phyloP scores from a whole-genome alignment of 441 rosid genomes.

The Euphorbia neoarborescens region DNA sequence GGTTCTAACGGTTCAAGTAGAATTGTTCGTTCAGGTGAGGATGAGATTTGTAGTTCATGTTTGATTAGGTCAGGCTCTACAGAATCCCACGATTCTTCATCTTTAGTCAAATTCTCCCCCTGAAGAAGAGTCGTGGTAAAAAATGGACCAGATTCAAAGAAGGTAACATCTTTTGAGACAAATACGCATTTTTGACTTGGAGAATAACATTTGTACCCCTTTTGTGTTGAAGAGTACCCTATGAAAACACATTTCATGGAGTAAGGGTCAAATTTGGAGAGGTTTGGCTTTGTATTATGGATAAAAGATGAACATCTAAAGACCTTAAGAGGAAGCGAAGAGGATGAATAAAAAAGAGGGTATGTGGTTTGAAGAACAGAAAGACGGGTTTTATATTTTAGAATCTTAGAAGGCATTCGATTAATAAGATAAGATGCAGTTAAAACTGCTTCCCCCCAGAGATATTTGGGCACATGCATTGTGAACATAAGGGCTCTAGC shows the following conservation, averaged over 20 bases:
- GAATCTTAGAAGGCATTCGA: neutral
- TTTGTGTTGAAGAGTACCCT: neutral
- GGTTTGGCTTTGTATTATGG: neutral
- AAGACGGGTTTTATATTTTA: neutral
- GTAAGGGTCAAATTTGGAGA: neutral
- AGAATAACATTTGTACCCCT: neutral
- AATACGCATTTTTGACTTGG: neutral
- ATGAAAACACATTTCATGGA: neutral
- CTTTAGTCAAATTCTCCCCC: too few species aligned
- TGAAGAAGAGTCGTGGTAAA: too few species aligned
- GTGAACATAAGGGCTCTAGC: neutral
- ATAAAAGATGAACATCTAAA: neutral
- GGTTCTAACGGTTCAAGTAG: too few species aligned
- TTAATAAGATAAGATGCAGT: neutral
- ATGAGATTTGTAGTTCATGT: too few species aligned
- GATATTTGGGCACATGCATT: neutral
- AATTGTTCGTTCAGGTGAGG: too few species aligned
- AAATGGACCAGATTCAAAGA: neutral
- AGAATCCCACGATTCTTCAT: too few species aligned
- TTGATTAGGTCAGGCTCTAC: too few species aligned
- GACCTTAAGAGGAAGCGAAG: neutral
- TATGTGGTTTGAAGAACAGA: neutral
- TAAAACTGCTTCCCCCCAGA: neutral
- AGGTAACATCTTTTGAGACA: neutral
- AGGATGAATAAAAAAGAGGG: neutral